Percentiles rank a stretch among this genome's conserved stretches.
These are phyloP conservation scores for Exophiala lecanii-corni DNA, from an alignment of 2,329 filamentous ascomycete species.

Conservation along the genomic window DNA sequence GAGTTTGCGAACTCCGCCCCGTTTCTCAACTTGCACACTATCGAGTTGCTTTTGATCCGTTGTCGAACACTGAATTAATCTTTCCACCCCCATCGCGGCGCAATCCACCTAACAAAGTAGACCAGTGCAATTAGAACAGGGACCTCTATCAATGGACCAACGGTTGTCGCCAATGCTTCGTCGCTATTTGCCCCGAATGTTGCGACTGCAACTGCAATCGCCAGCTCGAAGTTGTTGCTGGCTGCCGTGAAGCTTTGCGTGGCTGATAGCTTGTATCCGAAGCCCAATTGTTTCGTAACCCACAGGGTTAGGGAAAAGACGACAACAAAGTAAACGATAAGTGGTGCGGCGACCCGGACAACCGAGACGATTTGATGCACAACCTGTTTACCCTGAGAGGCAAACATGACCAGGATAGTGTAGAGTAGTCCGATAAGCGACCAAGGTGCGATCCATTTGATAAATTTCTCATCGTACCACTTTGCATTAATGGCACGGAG, in stretches of 20 bases:
- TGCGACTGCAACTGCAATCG: conserved; percentile 81
- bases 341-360: conserved; percentile 71
- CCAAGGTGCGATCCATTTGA: conserved; percentile 66
- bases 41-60: background rate
- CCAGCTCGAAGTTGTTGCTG: conserved; percentile 90
- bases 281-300: conserved; percentile 59
- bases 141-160: conserved; percentile 81
- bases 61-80: conserved; percentile 5
- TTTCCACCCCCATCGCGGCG: conserved; percentile 18
- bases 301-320: conserved; percentile 68
- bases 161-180: conserved; percentile 75
- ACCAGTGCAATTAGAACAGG: conserved; percentile 74
- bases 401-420: conserved; percentile 82
- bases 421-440: conserved; percentile 79
- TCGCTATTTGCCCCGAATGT: conserved; percentile 73
- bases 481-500: conserved; percentile 54
- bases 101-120: conserved; percentile 60
- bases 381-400: conserved; percentile 70
- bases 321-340: conserved; percentile 73
- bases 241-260: conserved; percentile 86
- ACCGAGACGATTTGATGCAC: conserved; percentile 81
- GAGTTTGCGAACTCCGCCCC: background rate
- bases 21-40: background rate
- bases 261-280: conserved; percentile 63
- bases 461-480: conserved; percentile 65